Base-by-base conservation (phyloP, 768 basidiomycete genomes). In the Mycena haematopus region DNA sequence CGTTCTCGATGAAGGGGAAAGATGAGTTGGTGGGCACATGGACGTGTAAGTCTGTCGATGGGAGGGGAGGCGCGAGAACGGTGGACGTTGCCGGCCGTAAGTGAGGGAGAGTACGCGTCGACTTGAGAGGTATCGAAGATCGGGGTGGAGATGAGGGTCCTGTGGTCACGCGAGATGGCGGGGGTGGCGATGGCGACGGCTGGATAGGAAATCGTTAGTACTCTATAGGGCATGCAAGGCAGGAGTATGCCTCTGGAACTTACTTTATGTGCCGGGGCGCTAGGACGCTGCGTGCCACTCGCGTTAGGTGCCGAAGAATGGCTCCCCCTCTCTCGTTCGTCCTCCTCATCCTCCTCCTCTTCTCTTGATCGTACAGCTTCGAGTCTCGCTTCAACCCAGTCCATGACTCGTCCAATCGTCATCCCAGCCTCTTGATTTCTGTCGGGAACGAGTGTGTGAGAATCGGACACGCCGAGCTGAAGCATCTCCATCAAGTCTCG, bases 281-380 rank as follows among this genome's bases (percentile, higher is more conserved):
- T 62, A 65, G 69, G 62, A 49, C 65, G 70, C 65, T 61, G 70
- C 69, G 59, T 69, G 67, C 65, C 71, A 71, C 38, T 70, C 72
- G 65, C 81, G 74, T 65, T 83, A 40, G 58, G 57, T 55, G 58
- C 58, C 52, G 66, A 60, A 36, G 65, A 60, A 29, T 57, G 58
- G n/a, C 84, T 67, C 83, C 62, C 86, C 68, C 78, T 81, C 69
- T 90, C 88, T 49, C 82, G 77, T 65, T 91, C 89, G 64, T 91
- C 89, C 60, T 92, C 91, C 70, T 92, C 91, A 31, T 91, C 90
- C 63, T 92, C 91, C 70, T 92, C 92, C 56, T 93, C 92, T 56
- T 91, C 89, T 46, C 86, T 80, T 1, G 86, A 80, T 67, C 82
- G 86, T 60, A 93, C 84, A 0, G 91, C 92, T 24, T 93, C 92